phyloP scores from a whole-genome alignment of 495 filamentous ascomycete genomes.

The Apodospora peruviana region DNA sequence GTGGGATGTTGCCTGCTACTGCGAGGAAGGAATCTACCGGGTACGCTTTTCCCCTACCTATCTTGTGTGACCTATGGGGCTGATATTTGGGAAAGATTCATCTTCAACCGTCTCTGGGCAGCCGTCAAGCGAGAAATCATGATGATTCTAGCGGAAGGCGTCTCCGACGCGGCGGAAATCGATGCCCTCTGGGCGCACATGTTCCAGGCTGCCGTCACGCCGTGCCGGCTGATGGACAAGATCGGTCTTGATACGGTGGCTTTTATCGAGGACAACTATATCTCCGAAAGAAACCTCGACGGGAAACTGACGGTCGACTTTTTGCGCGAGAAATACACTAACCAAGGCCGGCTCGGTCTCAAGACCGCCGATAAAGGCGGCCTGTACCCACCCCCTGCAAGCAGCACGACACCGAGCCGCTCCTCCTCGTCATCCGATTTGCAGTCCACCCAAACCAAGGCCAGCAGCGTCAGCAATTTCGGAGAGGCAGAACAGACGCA shows the following conservation, averaged over 20 bases:
- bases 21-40: conserved; percentile 46
- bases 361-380: conserved; percentile 28
- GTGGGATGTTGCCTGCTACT: conserved; percentile 35
- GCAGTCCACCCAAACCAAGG: conserved; percentile 12
- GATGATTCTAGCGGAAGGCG: conserved; percentile 45
- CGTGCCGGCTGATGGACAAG: conserved; percentile 24
- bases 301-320: conserved; percentile 29
- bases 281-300: conserved; percentile 38
- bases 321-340: conserved; percentile 32
- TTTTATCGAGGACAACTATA: conserved; percentile 32
- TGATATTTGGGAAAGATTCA: too few relatives aligned
- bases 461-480: not conserved
- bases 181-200: conserved; percentile 34
- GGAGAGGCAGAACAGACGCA: not conserved
- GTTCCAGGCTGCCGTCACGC: not conserved
- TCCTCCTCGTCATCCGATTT: not conserved
- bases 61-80: too few relatives aligned
- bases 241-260: conserved; percentile 50
- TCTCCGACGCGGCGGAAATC: conserved; percentile 42
- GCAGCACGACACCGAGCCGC: conserved; percentile 32
- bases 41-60: too few relatives aligned
- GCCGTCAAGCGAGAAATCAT: conserved; percentile 52
- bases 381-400: conserved; percentile 22
- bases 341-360: conserved; percentile 30
- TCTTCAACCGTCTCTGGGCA: conserved; percentile 56